Percentiles rank a stretch among this genome's conserved stretches.
Evolutionary conservation across 1,139 yeast species (phyloP).

Genomic region (Taphrina betulina): DNA sequence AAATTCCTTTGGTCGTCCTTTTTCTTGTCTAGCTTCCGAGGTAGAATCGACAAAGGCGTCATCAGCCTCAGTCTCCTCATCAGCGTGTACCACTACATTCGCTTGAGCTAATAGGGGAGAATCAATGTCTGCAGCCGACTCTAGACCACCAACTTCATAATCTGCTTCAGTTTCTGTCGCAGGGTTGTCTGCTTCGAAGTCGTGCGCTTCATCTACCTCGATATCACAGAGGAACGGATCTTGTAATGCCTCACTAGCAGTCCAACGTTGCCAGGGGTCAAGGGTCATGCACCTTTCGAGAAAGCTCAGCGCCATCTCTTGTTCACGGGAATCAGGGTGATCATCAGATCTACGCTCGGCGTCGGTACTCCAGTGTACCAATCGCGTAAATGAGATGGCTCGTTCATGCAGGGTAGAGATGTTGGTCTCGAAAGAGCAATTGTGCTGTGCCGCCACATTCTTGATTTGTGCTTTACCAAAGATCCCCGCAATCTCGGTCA

Average conservation of each 20-base stretch:
- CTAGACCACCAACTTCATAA: constrained; percentile 11
- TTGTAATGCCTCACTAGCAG: constrained; percentile 58
- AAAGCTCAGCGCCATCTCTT: constrained; percentile 53
- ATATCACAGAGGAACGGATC: constrained; percentile 52
- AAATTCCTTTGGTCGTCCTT: constrained; percentile 15
- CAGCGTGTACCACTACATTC: not conserved
- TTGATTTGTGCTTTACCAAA: constrained; percentile 77
- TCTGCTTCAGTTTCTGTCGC: not conserved
- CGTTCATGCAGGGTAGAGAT: constrained; percentile 49
- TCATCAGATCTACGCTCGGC: constrained; percentile 38
- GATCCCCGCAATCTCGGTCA: constrained; percentile 77
- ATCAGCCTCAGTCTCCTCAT: not conserved
- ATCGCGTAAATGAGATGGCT: constrained; percentile 44
- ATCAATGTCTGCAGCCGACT: constrained; percentile 19
- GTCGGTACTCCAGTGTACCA: constrained; percentile 46
- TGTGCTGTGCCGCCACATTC: constrained; percentile 79
- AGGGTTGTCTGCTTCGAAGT: not conserved
- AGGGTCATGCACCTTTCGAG: constrained; percentile 56
- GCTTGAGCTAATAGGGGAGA: not conserved
- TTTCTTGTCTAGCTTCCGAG: not conserved
- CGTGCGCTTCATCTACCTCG: constrained; percentile 11
- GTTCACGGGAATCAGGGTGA: constrained; percentile 18
- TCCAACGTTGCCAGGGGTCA: constrained; percentile 56
- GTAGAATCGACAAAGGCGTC: constrained; percentile 6
- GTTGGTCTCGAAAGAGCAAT: constrained; percentile 76